Base-by-base conservation (phyloP, 257 asterid genomes). In the Ocimum tenuiflorum region DNA sequence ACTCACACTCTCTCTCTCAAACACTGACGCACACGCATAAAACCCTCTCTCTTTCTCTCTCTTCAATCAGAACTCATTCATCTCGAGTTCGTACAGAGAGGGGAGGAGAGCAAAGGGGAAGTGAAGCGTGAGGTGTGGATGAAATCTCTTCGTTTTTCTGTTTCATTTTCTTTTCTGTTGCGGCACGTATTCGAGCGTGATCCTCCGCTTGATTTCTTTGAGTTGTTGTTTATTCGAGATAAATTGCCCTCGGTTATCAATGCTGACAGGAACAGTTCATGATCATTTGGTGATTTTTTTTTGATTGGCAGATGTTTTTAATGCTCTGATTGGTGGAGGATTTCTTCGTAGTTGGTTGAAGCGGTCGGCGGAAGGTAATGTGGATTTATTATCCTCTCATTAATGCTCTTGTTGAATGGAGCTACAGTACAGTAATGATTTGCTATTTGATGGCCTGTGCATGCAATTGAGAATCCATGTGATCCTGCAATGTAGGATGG, bases 401-500 rank as follows among this genome's bases (percentile, higher is more conserved):
- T 19, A 14, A 36, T 45, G 65, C 22, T 67, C 8, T 3, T 33
- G 51, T 38, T 48, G 7, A 60, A 55, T 49, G 54, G 53, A 47
- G 51, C 15, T 20, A 36, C 47, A 14, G 67, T 12, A 6, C 10
- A 27, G 22, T 41, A 8, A 23, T 56, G 54, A 8, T 62, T 33
- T 56, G 70, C 20, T 48, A 11, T 57, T 20, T 64, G 24, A 23
- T 63, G 65, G 50, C 20, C 65, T 39, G 49, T 63, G 70, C 81
- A 77, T 73, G 81, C 78, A 77, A 48, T 72, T 68, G 62, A 46
- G 17, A 15, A 56, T 68, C 52, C 3, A 3, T 24, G 35, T 52
- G 67, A 42, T 62, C 68, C 46, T 47, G 60, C 77, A 60, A 66
- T 76, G 77, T 60, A 69, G 54, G 27, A 33, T 64, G 55, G 8